Percentiles rank a stretch among this genome's conserved stretches.
phyloP scores from a whole-genome alignment of 2,329 filamentous ascomycete genomes.

The Pseudogymnoascus sp. region DNA sequence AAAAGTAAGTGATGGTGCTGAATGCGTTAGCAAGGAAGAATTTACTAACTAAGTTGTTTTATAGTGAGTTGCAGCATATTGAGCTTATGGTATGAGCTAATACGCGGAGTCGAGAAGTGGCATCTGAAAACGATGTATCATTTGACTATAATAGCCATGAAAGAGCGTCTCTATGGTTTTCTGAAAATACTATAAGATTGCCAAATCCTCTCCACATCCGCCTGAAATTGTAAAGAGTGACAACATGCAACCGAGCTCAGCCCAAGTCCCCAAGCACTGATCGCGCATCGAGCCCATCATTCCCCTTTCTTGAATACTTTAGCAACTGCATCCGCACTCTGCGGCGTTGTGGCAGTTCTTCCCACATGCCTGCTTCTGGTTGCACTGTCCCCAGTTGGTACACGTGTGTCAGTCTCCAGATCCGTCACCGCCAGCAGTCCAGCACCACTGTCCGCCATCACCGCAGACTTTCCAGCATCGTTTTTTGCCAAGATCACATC shows the following conservation, averaged over 20 bases:
- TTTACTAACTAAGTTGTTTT: not conserved
- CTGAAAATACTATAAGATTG: not conserved
- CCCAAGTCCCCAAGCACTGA: not conserved
- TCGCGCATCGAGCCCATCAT: not conserved
- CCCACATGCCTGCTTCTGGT: not conserved
- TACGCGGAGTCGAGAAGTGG: not conserved
- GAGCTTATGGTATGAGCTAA: not conserved
- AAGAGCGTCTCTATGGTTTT: not conserved
- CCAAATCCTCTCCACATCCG: not conserved
- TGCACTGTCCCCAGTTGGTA: not conserved
- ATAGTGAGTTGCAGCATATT: conserved; percentile 1
- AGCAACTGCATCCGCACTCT: not conserved
- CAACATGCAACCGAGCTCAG: not conserved
- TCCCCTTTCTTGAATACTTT: not conserved
- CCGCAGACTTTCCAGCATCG: conserved; percentile 96
- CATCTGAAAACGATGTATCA: not conserved
- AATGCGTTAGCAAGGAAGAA: not conserved
- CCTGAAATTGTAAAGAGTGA: not conserved
- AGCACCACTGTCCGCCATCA: conserved; percentile 65
- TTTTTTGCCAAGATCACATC: conserved; percentile 77
- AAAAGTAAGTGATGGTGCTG: conserved; percentile 38
- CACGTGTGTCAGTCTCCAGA: not conserved
- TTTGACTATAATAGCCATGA: not conserved
- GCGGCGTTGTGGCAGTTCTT: not conserved
- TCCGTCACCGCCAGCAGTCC: not conserved